Evolutionary conservation across 2,329 filamentous ascomycete species (phyloP).

Genomic region (Apiospora aurea): DNA sequence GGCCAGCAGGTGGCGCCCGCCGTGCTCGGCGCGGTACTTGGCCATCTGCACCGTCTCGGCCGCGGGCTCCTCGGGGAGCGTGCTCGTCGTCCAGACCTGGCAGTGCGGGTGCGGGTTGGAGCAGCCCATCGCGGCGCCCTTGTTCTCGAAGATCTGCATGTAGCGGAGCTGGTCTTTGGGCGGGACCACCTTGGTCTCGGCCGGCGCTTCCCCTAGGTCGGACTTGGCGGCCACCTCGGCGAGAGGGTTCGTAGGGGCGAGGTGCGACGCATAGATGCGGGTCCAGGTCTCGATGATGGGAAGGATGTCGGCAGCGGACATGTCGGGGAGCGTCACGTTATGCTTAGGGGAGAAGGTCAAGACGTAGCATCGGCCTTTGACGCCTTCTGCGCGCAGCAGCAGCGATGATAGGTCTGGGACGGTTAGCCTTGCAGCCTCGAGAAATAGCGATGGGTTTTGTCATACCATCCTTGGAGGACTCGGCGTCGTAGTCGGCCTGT

Average conservation of each 20-base stretch:
- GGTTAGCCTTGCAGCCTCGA: slow-evolving; percentile 23
- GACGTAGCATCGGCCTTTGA: slow-evolving; percentile 96
- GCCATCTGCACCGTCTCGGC: slow-evolving; percentile 80
- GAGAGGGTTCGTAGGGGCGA: slow-evolving; percentile 75
- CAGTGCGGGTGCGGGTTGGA: slow-evolving; percentile 98
- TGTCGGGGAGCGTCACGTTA: slow-evolving; percentile 91
- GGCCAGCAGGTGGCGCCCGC: slow-evolving; percentile 76
- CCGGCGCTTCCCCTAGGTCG: slow-evolving; percentile 47
- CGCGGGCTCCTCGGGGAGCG: slow-evolving; percentile 85
- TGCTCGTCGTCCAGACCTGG: slow-evolving; percentile 94
- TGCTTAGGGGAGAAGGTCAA: slow-evolving; percentile 92
- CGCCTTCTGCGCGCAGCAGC: slow-evolving; percentile 82
- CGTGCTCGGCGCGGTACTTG: slow-evolving; percentile 78
- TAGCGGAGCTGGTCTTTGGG: slow-evolving; percentile 85
- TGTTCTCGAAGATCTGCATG: slow-evolving; percentile 99
- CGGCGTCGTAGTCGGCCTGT: slow-evolving; percentile 76
- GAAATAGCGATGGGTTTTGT: not conserved
- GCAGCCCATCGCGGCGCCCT: slow-evolving; percentile 96
- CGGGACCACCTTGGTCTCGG: slow-evolving; percentile 48
- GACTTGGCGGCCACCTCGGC: slow-evolving; percentile 49
- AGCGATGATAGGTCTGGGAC: slow-evolving; percentile 72
- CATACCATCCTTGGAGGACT: slow-evolving; percentile 47
- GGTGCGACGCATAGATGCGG: slow-evolving; percentile 82
- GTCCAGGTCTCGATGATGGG: slow-evolving; percentile 92
- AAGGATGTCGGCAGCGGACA: slow-evolving; percentile 77